Evolutionary conservation across 2,329 filamentous ascomycete genomes (phyloP).

Genomic region (Ascochyta lentis): DNA sequence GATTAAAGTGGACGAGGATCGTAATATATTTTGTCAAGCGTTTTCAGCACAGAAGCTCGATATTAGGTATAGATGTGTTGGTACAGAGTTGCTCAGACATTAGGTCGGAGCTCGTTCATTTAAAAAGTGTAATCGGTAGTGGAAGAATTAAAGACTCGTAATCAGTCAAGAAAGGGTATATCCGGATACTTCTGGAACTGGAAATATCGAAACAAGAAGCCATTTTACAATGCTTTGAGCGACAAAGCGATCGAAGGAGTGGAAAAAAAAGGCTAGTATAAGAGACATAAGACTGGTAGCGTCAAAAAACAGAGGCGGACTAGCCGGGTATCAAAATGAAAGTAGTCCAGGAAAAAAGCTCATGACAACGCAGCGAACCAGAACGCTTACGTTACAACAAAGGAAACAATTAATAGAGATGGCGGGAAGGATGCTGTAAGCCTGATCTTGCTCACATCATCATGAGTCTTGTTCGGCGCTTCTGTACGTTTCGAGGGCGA

Average conservation of each 20-base stretch:
- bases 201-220: background rate
- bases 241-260: background rate
- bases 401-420: background rate
- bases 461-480: conserved; percentile 59
- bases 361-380: conserved; percentile 12
- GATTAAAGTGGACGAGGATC: background rate
- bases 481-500: conserved; percentile 52
- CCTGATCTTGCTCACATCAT: conserved; percentile 52
- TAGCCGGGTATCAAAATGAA: conserved; percentile 34
- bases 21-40: conserved; percentile 2
- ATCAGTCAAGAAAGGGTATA: conserved; percentile 23
- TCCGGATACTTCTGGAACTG: conserved; percentile 5
- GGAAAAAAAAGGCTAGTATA: conserved; percentile 15
- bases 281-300: conserved; percentile 10
- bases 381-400: background rate
- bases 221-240: background rate
- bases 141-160: conserved; percentile 12
- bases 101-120: conserved; percentile 30
- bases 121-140: conserved; percentile 17
- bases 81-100: conserved; percentile 25
- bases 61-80: conserved; percentile 24
- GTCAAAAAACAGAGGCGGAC: conserved; percentile 22
- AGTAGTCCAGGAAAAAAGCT: conserved; percentile 22
- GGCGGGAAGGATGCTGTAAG: background rate
- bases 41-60: background rate